Conservation (phyloP, 129 eudicot species). For the Scalesia atractyloides region DNA sequence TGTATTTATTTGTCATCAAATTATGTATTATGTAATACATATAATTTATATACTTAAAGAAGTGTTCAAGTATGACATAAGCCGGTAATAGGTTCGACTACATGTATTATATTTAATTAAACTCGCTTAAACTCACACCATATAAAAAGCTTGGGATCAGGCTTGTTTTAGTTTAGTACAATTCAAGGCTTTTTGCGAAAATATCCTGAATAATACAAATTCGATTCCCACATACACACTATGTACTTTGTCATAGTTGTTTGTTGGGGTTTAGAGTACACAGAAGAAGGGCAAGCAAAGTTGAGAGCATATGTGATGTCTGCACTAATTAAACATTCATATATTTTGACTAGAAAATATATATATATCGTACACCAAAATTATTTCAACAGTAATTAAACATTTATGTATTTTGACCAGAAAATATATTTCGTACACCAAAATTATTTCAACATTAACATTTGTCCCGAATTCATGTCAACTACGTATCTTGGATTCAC, state of each 20-base stretch:
- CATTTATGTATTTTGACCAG: no score
- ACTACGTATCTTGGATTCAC: background rate
- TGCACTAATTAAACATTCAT: background rate
- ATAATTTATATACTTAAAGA: no score
- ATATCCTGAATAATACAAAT: no score
- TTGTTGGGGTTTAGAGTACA: background rate
- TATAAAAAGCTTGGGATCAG: no score
- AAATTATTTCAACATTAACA: background rate
- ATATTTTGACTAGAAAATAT: background rate
- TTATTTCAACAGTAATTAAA: background rate
- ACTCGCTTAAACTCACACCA: no score
- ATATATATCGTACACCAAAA: background rate
- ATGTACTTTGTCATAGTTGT: background rate
- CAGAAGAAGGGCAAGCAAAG: background rate
- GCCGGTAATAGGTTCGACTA: no score
- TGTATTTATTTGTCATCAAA: no score
- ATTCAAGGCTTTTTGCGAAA: no score
- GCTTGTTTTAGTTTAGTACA: no score
- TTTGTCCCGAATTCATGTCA: background rate
- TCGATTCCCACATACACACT: background rate
- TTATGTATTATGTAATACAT: no score
- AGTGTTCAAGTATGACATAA: no score
- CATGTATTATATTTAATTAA: no score
- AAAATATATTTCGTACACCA: background rate
- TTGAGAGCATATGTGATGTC: constrained; percentile 2